phyloP scores from a whole-genome alignment of 176 grass and related monocot species.

The Musa itinerans region DNA sequence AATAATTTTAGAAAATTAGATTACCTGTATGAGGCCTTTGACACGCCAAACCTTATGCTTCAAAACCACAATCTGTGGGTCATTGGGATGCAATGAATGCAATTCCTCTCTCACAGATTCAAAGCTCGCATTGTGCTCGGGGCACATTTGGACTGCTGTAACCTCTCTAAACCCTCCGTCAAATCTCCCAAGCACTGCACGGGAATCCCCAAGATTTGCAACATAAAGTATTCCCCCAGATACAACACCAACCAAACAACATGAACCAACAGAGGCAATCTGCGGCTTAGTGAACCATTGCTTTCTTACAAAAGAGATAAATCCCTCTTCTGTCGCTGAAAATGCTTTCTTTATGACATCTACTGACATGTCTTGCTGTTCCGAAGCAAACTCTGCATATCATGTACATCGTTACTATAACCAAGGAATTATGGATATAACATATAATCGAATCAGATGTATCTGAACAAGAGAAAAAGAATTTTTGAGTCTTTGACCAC shows the following conservation, averaged over 20 bases:
- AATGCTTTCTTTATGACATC: constrained; percentile 51
- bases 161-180: constrained; percentile 35
- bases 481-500: not conserved
- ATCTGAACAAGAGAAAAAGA: not conserved
- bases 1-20: not conserved
- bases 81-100: constrained; percentile 39
- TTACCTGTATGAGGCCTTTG: constrained; percentile 70
- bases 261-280: constrained; percentile 57
- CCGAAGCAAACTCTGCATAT: constrained; percentile 36
- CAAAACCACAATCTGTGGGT: constrained; percentile 48
- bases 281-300: constrained; percentile 51
- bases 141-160: constrained; percentile 40
- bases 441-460: too few relatives aligned
- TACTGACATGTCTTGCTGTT: constrained; percentile 36
- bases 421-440: too few relatives aligned
- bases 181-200: constrained; percentile 46
- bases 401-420: not conserved
- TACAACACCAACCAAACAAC: constrained; percentile 56
- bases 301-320: constrained; percentile 60
- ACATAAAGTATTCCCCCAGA: constrained; percentile 48
- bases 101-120: constrained; percentile 55
- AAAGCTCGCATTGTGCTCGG: constrained; percentile 52
- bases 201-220: constrained; percentile 64
- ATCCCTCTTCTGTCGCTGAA: constrained; percentile 62
- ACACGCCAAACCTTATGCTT: constrained; percentile 81